phyloP scores from a whole-genome alignment of 1,284 basidiomycete species.

The Puccinia novopanici region DNA sequence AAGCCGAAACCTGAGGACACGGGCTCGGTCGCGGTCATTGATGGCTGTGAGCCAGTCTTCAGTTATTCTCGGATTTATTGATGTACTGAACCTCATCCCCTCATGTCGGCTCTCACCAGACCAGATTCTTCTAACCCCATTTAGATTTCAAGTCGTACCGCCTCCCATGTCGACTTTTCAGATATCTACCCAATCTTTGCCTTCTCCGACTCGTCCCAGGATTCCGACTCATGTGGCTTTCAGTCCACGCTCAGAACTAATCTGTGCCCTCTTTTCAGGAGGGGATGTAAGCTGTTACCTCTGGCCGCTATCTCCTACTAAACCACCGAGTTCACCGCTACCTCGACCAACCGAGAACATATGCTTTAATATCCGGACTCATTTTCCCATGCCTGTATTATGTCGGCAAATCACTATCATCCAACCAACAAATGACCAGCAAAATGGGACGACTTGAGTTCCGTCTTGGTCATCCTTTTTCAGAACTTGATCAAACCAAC shows the following conservation, averaged over 20 bases:
- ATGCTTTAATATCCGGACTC: not conserved
- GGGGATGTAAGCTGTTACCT: conserved; percentile 18
- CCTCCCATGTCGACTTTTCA: conserved; percentile 87
- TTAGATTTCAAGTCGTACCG: conserved; percentile 87
- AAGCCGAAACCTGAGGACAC: conserved; percentile 73
- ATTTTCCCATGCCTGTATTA: not conserved
- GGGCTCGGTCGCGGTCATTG: conserved; percentile 84
- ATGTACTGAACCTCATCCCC: not conserved
- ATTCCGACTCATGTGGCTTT: conserved; percentile 33
- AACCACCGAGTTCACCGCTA: not conserved
- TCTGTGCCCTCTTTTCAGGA: conserved; percentile 19
- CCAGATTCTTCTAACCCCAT: conserved; percentile 81
- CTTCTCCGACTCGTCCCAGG: not conserved
- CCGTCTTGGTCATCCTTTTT: conserved; percentile 31
- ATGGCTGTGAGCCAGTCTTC: conserved; percentile 70
- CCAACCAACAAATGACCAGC: not conserved
- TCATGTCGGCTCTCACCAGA: conserved; percentile 61
- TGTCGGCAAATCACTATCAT: conserved; percentile 34
- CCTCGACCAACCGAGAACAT: conserved; percentile 7
- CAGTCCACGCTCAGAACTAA: conserved; percentile 25
- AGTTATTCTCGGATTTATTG: not conserved
- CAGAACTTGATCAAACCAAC: conserved; percentile 1
- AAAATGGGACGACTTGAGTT: not conserved
- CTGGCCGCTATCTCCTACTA: conserved; percentile 17
- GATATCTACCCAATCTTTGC: conserved; percentile 61